These are phyloP conservation scores for Terfezia claveryi DNA, from an alignment of 495 filamentous ascomycete species.

Conservation along the genomic window DNA sequence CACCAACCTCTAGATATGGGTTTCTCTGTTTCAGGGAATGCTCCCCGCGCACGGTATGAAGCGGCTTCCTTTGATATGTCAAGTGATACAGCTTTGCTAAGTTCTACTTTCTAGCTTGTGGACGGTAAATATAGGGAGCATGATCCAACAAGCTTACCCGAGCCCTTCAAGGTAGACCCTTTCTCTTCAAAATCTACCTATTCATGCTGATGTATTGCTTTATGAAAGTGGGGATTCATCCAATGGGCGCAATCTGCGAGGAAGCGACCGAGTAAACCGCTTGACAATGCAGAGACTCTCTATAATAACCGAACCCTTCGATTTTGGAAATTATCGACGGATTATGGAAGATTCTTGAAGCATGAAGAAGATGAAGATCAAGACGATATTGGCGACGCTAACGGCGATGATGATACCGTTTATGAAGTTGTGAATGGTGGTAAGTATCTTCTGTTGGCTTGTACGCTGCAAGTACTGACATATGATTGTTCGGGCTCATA, in stretches of 20 bases:
- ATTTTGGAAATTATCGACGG: constrained; percentile 12
- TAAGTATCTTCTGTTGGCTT: background rate
- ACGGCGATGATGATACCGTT: background rate
- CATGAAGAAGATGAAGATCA: background rate
- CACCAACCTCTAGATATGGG: no score
- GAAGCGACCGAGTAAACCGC: constrained; percentile 3
- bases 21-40: no score
- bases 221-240: constrained; percentile 9
- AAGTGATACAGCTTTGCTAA: background rate
- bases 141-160: constrained; percentile 7
- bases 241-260: constrained; percentile 3
- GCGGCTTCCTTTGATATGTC: background rate
- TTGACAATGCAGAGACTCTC: constrained; percentile 6
- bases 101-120: constrained; percentile 3
- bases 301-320: constrained; percentile 14
- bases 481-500: background rate
- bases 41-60: no score
- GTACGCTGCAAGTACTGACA: background rate
- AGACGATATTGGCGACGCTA: background rate
- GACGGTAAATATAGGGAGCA: constrained; percentile 9
- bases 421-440: background rate
- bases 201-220: background rate
- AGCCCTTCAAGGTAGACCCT: constrained; percentile 8
- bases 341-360: constrained; percentile 6
- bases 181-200: background rate